Evolutionary conservation across 208 protist species (phyloP), one percentile per base, ranked within the genome.

Genomic region (Crithidia sp.): DNA sequence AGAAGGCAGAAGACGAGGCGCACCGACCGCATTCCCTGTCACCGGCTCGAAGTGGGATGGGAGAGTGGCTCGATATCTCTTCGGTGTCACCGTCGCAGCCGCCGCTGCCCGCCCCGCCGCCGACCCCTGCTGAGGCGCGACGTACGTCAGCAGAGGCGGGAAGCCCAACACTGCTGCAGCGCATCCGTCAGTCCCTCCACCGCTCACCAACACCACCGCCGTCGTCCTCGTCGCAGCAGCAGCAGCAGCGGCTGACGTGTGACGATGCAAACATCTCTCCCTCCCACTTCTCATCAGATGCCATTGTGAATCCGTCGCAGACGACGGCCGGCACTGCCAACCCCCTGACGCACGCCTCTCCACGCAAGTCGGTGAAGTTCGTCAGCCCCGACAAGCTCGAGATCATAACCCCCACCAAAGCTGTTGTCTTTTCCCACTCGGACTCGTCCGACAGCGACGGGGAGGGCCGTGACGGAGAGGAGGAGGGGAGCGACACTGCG

Each of bases 291-390:
- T 10, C 70, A 7, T 50, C 65, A 5, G 47, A 57, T 36, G 71
- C 40, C 17, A 65, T 12, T 4, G 7, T 45, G 17, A 36, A 10
- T 50, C 41, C 61, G 13, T 17, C 6, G 50, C 12, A 55, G 50
- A 16, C 12, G 44, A 19, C 13, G 40, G 39, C 5, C 16, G 37
- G n/a, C 50, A 13, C 3, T 17, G 16, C 37, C n/a, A 19, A n/a
- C 41, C 45, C 5, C 17, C 2, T 52, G 5, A 14, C 13, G 56
- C 60, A 47, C 67, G 77, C 52, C 52, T 62, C 76, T 41, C 75
- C 80, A n/a, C 86, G 89, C 57, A 94, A 94, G 89, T 94, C 89
- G 16, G 89, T 94, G 59, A 79, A 60, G 53, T 94, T 94, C 61
- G 76, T 85, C 44, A 86, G 86, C 40, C 77, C 77, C 36, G 80